Evolutionary conservation across 2,329 filamentous ascomycete genomes (phyloP).

Genomic region (Chaetomium olivaceum): DNA sequence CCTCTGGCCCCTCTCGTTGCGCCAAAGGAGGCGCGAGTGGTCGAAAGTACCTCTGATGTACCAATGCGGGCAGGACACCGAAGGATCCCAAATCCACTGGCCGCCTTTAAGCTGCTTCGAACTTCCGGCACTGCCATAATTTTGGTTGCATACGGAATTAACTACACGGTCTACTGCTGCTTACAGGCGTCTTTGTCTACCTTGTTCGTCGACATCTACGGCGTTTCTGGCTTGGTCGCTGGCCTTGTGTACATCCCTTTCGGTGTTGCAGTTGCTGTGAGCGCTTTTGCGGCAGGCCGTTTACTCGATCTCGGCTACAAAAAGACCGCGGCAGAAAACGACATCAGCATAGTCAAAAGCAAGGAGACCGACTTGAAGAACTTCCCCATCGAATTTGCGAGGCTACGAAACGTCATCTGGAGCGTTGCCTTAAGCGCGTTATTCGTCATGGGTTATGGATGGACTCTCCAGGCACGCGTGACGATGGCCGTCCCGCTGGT

Average conservation of each 20-base stretch:
- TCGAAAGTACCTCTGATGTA: neutral
- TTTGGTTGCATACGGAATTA: constrained; percentile 2
- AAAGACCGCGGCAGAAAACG: neutral
- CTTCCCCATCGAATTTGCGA: constrained; percentile 3
- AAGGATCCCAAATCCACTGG: neutral
- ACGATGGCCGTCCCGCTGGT: neutral
- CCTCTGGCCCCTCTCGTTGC: neutral
- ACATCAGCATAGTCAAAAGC: neutral
- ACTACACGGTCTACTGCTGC: constrained; percentile 10
- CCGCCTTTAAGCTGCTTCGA: neutral
- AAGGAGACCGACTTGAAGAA: neutral
- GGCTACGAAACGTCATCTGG: neutral
- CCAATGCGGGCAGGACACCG: neutral
- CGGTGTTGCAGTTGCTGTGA: constrained; percentile 4
- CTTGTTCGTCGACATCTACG: constrained; percentile 8
- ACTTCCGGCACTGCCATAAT: neutral
- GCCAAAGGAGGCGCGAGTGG: neutral
- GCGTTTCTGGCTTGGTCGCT: neutral
- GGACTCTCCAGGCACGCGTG: neutral
- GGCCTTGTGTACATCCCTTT: constrained; percentile 4
- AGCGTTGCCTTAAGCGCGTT: neutral
- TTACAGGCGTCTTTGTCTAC: constrained; percentile 4
- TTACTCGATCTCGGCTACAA: neutral
- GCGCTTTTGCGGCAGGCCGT: neutral
- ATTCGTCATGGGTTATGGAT: neutral